Percentiles rank a stretch among this genome's conserved stretches.
Evolutionary conservation across 2,329 filamentous ascomycete species (phyloP).

Genomic region (Sporothrix dimorphospora): DNA sequence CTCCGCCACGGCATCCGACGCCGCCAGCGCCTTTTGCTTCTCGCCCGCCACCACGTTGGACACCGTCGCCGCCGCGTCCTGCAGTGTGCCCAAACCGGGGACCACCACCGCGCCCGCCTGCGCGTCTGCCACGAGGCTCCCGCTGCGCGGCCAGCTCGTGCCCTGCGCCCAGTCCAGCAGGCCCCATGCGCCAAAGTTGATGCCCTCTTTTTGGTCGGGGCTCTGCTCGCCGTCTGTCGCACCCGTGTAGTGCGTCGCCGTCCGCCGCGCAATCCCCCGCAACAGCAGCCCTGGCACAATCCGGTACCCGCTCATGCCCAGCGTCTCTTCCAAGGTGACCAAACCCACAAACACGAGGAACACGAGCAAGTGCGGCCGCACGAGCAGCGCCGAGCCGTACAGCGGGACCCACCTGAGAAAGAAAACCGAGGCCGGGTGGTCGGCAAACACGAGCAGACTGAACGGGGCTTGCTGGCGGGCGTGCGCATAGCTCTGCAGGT

Average conservation of each 20-base stretch:
- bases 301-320: slow-evolving; percentile 70
- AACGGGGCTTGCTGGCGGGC: slow-evolving; percentile 59
- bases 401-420: slow-evolving; percentile 66
- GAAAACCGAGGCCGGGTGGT: slow-evolving; percentile 68
- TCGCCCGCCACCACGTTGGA: neutral
- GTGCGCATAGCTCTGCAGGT: slow-evolving; percentile 54
- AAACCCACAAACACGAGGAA: slow-evolving; percentile 67
- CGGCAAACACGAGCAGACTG: slow-evolving; percentile 65
- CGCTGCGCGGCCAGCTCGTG: slow-evolving; percentile 57
- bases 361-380: slow-evolving; percentile 73
- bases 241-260: slow-evolving; percentile 45
- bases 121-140: slow-evolving; percentile 53
- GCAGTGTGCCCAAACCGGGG: neutral
- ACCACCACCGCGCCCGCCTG: slow-evolving; percentile 37
- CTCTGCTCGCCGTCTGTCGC: no score
- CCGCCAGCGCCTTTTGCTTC: slow-evolving; percentile 3
- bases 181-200: slow-evolving; percentile 66
- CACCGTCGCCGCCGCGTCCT: slow-evolving; percentile 12
- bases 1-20: neutral
- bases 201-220: no score
- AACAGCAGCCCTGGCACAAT: slow-evolving; percentile 58
- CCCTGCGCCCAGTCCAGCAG: slow-evolving; percentile 64
- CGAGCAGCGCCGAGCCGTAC: slow-evolving; percentile 65
- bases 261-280: slow-evolving; percentile 49
- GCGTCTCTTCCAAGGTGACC: slow-evolving; percentile 66